A percentile compares a stretch with the other conserved stretches of the same genome.
Evolutionary conservation across 176 grass and related monocot genomes (phyloP).

Genomic region (Ananas comosus): DNA sequence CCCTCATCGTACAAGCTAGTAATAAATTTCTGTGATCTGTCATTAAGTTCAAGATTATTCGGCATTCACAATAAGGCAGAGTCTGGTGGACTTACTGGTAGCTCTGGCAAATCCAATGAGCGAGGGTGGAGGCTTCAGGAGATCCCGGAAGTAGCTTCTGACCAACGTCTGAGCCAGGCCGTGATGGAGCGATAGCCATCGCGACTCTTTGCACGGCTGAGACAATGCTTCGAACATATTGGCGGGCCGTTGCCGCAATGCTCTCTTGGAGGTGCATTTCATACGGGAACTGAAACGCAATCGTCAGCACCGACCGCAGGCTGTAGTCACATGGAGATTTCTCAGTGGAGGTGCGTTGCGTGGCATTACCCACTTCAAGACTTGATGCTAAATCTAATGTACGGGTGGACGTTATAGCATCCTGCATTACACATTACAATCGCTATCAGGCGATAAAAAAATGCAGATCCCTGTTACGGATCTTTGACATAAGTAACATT

Average conservation of each 20-base stretch:
- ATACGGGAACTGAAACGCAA: constrained; percentile 91
- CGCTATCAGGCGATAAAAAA: neutral
- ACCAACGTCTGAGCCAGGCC: constrained; percentile 32
- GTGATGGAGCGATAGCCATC: constrained; percentile 60
- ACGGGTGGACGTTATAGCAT: constrained; percentile 45
- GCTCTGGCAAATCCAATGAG: constrained; percentile 85
- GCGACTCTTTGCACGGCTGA: constrained; percentile 88
- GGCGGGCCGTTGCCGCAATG: constrained; percentile 71
- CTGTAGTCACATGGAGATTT: constrained; percentile 37
- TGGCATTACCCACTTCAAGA: constrained; percentile 68
- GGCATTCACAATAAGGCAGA: neutral
- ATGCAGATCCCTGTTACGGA: neutral
- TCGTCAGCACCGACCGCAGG: constrained; percentile 77
- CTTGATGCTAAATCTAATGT: constrained; percentile 91
- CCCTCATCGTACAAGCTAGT: too few relatives aligned
- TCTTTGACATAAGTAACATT: neutral
- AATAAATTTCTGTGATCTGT: too few relatives aligned
- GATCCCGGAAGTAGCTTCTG: constrained; percentile 58
- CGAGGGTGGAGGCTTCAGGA: constrained; percentile 74
- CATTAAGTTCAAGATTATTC: neutral
- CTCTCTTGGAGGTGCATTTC: constrained; percentile 88
- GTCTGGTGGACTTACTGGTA: constrained; percentile 56
- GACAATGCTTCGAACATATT: constrained; percentile 83
- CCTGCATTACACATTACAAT: constrained; percentile 25
- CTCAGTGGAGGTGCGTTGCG: constrained; percentile 29